Percentiles rank a stretch among this genome's conserved stretches.
Evolutionary conservation across 345 rosid species (phyloP).

Genomic region (Abelmoschus esculentus): DNA sequence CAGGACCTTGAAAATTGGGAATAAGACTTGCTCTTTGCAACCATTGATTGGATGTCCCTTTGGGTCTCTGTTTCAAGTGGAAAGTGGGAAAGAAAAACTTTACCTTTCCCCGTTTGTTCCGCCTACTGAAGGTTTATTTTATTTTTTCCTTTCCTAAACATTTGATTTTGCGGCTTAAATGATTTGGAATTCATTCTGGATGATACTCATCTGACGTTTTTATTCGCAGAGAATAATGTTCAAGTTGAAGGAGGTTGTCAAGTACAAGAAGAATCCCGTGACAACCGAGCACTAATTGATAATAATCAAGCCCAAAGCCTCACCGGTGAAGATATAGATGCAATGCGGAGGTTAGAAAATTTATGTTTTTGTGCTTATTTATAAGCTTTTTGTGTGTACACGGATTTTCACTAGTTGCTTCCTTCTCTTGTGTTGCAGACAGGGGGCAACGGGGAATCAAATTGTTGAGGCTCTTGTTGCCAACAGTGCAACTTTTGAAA

Average conservation of each 20-base stretch:
- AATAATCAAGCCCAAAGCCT: slow-evolving; percentile 78
- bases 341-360: slow-evolving; percentile 50
- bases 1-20: slow-evolving; percentile 72
- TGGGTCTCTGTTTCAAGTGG: slow-evolving; percentile 76
- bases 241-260: slow-evolving; percentile 24
- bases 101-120: slow-evolving; percentile 45
- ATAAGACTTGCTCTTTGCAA: slow-evolving; percentile 47
- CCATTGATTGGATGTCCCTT: slow-evolving; percentile 82
- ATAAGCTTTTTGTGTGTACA: background rate
- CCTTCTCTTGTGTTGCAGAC: slow-evolving; percentile 33
- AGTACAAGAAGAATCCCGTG: slow-evolving; percentile 45
- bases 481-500: slow-evolving; percentile 81
- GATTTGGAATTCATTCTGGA: background rate
- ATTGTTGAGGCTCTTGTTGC: slow-evolving; percentile 90
- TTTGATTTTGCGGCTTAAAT: background rate
- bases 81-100: slow-evolving; percentile 52
- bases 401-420: background rate
- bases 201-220: background rate
- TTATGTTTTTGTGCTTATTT: background rate
- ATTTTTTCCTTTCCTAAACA: background rate
- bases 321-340: slow-evolving; percentile 75
- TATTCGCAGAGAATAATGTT: slow-evolving; percentile 25
- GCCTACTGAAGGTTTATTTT: slow-evolving; percentile 39
- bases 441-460: slow-evolving; percentile 80
- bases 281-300: slow-evolving; percentile 66